Evolutionary conservation across 805 yeast species (phyloP).

Genomic region (Teunomyces gatunensis): DNA sequence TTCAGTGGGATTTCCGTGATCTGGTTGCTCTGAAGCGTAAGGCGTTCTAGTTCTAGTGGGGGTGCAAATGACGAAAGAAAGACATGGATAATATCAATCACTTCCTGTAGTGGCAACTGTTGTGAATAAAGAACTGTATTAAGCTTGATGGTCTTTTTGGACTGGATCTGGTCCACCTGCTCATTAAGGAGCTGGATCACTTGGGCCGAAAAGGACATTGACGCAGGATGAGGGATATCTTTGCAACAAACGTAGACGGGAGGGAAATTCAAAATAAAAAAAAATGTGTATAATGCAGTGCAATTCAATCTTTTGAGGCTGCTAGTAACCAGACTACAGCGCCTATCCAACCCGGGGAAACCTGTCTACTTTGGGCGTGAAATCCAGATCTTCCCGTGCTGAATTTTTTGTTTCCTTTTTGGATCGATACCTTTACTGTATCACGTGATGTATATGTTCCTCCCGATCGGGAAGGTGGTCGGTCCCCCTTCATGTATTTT

Average conservation of each 20-base stretch:
- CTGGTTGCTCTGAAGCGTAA: slow-evolving; percentile 54
- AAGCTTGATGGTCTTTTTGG: slow-evolving; percentile 13
- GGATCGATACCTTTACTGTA: not conserved
- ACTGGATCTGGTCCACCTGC: slow-evolving; percentile 12
- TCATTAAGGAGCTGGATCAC: slow-evolving; percentile 11
- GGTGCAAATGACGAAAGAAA: slow-evolving; percentile 11
- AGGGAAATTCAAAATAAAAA: not conserved
- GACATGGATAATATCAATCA: slow-evolving; percentile 12
- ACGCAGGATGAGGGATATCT: no score
- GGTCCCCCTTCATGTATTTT: no score
- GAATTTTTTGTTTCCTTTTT: slow-evolving; percentile 1
- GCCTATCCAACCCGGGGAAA: not conserved
- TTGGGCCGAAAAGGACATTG: slow-evolving; percentile 2
- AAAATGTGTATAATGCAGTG: not conserved
- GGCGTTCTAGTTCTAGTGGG: slow-evolving; percentile 36
- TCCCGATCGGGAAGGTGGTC: no score
- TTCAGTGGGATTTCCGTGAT: slow-evolving; percentile 47
- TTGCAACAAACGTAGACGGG: not conserved
- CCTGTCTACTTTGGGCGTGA: not conserved
- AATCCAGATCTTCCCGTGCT: not conserved
- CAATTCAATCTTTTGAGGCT: not conserved
- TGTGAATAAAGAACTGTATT: slow-evolving; percentile 4
- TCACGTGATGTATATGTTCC: not conserved
- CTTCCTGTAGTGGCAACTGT: slow-evolving; percentile 5
- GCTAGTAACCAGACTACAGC: slow-evolving; percentile 4